Base-by-base conservation (phyloP, 2,329 filamentous ascomycete species). In the Ophiostoma himal-ulmi region DNA sequence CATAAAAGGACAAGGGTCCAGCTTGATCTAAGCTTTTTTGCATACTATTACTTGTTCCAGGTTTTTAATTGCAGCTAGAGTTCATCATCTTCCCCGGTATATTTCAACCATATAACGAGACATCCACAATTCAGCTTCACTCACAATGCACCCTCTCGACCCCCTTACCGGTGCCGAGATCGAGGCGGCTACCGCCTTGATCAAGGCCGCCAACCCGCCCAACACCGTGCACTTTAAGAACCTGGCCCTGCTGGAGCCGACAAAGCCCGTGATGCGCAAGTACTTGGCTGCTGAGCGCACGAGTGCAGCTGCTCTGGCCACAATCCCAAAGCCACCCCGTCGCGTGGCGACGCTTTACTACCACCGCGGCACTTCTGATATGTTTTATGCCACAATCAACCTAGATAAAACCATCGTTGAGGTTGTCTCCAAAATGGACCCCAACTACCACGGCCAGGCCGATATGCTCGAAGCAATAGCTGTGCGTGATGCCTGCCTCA, bases 221-320 rank as follows among this genome's bases (percentile, higher is more conserved):
- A 30, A 52, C 36, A 11, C 10, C 1, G 76, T 77, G 14, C 80
- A 81, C 71, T 87, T 86, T 73, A 80, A 83, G 6, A 80, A 83
- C 70, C 82, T 86, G 72, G 83, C 83, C 0, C 79, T 87, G 17
- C 75, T 76, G 20, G 84, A 87, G 72, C 84, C 84, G 0, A 76
- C 78, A 1, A 87, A 87, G 76, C 75, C 77, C 14, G 77, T 80
- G 22, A 79, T 86, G 78, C 73, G 82, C 3, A 70, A 70, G 0
- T 86, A 80, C 70, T 77, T 87, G 39, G 68, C 68, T 5, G 70
- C 0, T 80, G 83, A 10, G 76, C 67, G 70, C 80, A 77, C 76
- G 0, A 0, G 30, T 69, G 0, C 34, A 1, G 26, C 80, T 80
- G 14, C 73, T 4, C 26, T 81, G 81, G 41, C 57, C 67, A 0